Base-by-base conservation (phyloP, 2,329 filamentous ascomycete species). In the Leptographium galeiforme region DNA sequence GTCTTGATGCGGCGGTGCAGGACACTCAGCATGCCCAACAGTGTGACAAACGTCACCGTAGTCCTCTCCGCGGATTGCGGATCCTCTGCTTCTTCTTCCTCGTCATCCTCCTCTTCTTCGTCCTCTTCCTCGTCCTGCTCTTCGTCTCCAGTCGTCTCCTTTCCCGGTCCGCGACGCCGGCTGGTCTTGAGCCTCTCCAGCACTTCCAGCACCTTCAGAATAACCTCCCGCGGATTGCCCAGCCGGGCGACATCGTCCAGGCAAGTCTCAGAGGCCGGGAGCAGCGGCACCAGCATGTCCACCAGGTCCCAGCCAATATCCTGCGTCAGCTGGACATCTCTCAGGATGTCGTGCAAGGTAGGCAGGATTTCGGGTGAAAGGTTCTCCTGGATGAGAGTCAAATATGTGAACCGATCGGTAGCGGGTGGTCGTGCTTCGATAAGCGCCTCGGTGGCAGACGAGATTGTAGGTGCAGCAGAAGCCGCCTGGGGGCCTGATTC, bases 281-380 rank as follows among this genome's bases (percentile, higher is more conserved):
- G 69, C 7, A 88, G 69, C 39, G 79, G 74, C 30, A 89, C 73
- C 6, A 93, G 76, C 62, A 88, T 79, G 63, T 86, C 83, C 25
- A 93, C 83, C 51, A 91, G 70, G 64, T 93, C 87, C 87, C 87
- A 93, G 50, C 87, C 87, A 61, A 91, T 89, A 54, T 88, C 84
- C 56, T 78, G 78, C 3, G 85, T 87, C 54, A 90, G 63, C 74
- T 82, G 54, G 79, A 89, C 63, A 77, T 89, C 62, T 55, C 68
- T 61, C 46, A 68, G 60, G 45, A 69, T 79, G 25, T 83, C 74
- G 60, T 88, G 78, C 47, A 91, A 73, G 4, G 78, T 70, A 1
- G 85, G 82, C 45, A 91, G 71, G 56, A 84, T 74, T 55, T 83
- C 80, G 18, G 79, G 74, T 6, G 76, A 81, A 47, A 89, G 72